Evolutionary conservation across 2,329 filamentous ascomycete species (phyloP).

Genomic region (Phaeophleospora eucalypticola): DNA sequence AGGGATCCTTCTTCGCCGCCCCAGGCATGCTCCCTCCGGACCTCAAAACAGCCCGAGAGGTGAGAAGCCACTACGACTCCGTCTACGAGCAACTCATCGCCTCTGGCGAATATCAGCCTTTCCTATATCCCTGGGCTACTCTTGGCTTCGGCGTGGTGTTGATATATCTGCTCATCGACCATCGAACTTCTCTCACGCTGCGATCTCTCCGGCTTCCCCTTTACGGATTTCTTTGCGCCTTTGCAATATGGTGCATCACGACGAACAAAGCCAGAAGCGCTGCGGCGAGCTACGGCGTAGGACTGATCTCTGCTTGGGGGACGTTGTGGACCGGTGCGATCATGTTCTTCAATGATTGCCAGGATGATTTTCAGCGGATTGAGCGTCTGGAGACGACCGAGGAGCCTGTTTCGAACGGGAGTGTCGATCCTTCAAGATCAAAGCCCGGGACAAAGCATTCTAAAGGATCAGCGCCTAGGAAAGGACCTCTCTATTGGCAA

Average conservation of each 20-base stretch:
- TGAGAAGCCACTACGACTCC: constrained; percentile 34
- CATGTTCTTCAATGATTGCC: constrained; percentile 53
- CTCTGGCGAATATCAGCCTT: constrained; percentile 39
- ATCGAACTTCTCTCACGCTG: constrained; percentile 38
- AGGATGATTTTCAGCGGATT: constrained; percentile 53
- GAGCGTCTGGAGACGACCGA: constrained; percentile 37
- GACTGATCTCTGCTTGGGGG: constrained; percentile 52
- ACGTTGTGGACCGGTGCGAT: constrained; percentile 51
- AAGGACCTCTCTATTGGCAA: constrained; percentile 47
- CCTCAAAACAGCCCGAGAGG: constrained; percentile 25
- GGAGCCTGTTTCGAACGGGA: constrained; percentile 4
- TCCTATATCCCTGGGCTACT: constrained; percentile 42
- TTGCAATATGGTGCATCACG: constrained; percentile 42
- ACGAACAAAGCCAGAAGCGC: constrained; percentile 47
- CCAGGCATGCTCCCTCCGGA: constrained; percentile 29
- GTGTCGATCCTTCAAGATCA: neutral
- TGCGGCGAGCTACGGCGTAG: constrained; percentile 52
- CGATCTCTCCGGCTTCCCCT: constrained; percentile 42
- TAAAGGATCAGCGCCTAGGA: constrained; percentile 14
- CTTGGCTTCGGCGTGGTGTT: constrained; percentile 41
- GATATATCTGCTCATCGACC: constrained; percentile 51
- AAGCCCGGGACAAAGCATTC: constrained; percentile 1
- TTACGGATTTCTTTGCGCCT: constrained; percentile 42
- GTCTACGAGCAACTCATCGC: constrained; percentile 39
- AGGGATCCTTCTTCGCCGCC: too few relatives aligned